Evolutionary conservation across 306 rosid species (phyloP).

Genomic region (Neltuma alba): DNA sequence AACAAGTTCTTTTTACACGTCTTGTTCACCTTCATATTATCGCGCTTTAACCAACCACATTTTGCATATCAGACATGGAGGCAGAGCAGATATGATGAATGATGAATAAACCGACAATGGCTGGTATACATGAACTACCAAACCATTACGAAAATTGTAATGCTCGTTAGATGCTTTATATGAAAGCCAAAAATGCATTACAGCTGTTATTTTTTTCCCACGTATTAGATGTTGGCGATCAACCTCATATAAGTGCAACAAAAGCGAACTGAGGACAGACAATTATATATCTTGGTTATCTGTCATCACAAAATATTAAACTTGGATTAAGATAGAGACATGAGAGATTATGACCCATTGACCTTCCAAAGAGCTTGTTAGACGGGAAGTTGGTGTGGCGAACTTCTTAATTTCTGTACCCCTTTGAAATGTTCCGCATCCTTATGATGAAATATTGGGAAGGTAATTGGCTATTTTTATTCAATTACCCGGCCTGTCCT

Average conservation of each 20-base stretch:
- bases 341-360: slow-evolving; percentile 46
- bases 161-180: background rate
- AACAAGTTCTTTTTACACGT: background rate
- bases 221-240: slow-evolving; percentile 2
- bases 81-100: background rate
- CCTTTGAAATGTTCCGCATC: background rate
- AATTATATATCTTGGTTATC: slow-evolving; percentile 7
- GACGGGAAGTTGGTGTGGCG: slow-evolving; percentile 49
- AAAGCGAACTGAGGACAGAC: slow-evolving; percentile 24
- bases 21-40: background rate
- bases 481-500: background rate
- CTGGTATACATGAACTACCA: background rate
- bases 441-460: background rate
- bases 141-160: background rate
- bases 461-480: background rate
- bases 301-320: background rate
- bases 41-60: background rate
- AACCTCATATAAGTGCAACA: slow-evolving; percentile 7
- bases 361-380: slow-evolving; percentile 40
- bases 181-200: background rate
- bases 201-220: slow-evolving; percentile 12
- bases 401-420: slow-evolving; percentile 36
- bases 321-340: slow-evolving; percentile 36
- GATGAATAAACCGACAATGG: background rate
- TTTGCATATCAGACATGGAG: background rate